phyloP scores from a whole-genome alignment of 2,329 filamentous ascomycete genomes.

The Penicillium paneum region DNA sequence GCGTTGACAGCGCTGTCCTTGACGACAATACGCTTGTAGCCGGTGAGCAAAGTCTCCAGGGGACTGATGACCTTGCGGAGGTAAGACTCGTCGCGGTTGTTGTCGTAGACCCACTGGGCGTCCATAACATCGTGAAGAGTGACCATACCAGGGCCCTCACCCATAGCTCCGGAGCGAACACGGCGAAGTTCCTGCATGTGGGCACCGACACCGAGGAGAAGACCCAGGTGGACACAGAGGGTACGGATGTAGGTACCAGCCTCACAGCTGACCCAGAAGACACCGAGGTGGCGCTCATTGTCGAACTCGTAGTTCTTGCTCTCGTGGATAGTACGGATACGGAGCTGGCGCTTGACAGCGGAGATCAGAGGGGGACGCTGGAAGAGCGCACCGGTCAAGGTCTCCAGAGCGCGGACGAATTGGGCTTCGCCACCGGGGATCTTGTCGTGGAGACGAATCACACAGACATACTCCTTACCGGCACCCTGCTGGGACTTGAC shows the following conservation, averaged over 20 bases:
- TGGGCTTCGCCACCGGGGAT: constrained; percentile 89
- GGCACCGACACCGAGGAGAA: constrained; percentile 75
- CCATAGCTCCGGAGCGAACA: constrained; percentile 92
- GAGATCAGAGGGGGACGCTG: constrained; percentile 96
- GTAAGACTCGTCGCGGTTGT: constrained; percentile 90
- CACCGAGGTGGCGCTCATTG: constrained; percentile 93
- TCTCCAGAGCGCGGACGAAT: constrained; percentile 90
- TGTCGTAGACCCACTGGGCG: constrained; percentile 94
- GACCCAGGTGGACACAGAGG: constrained; percentile 87
- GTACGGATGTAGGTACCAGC: constrained; percentile 98
- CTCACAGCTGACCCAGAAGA: constrained; percentile 99
- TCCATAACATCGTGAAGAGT: constrained; percentile 95
- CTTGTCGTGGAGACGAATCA: constrained; percentile 93
- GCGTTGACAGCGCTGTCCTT: constrained; percentile 97
- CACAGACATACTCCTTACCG: constrained; percentile 97
- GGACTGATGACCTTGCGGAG: constrained; percentile 87
- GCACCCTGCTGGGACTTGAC: constrained; percentile 99
- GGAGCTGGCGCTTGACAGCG: constrained; percentile 96
- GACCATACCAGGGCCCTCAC: constrained; percentile 82
- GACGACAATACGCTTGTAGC: constrained; percentile 95
- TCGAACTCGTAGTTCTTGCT: constrained; percentile 97
- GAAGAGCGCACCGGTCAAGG: constrained; percentile 93
- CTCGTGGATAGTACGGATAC: constrained; percentile 97
- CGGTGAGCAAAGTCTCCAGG: constrained; percentile 84
- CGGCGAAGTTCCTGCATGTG: constrained; percentile 98